These are phyloP conservation scores for Quercus dentata DNA, from an alignment of 306 rosid genomes.

Conservation along the genomic window DNA sequence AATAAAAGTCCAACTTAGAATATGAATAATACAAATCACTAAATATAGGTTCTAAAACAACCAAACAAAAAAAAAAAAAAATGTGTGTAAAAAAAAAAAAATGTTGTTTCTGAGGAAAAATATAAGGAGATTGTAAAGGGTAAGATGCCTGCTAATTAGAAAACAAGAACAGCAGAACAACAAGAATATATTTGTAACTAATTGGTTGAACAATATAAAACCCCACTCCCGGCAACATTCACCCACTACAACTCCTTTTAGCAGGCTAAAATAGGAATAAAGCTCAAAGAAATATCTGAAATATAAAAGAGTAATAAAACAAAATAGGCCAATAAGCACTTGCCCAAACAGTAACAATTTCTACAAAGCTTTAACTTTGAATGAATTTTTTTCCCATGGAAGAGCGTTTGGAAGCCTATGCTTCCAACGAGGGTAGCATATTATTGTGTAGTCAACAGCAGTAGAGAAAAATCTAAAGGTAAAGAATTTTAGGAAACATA, in stretches of 20 bases:
- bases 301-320: neutral
- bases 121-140: neutral
- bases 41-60: constrained; percentile 5
- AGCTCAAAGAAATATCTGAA: neutral
- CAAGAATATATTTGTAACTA: neutral
- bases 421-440: too few species aligned
- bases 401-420: too few species aligned
- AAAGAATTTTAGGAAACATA: too few species aligned
- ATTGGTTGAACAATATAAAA: neutral
- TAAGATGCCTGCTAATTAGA: neutral
- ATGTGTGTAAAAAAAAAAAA: neutral
- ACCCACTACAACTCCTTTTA: neutral
- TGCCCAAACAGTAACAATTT: too few species aligned
- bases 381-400: too few species aligned
- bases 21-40: neutral
- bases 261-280: neutral
- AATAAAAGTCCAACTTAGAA: constrained; percentile 4
- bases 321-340: too few species aligned
- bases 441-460: too few species aligned
- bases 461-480: too few species aligned
- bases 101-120: neutral
- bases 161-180: neutral
- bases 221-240: neutral
- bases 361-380: too few species aligned
- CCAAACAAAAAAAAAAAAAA: neutral